These are phyloP conservation scores for Ustilago vetiveriae DNA, from an alignment of 1,284 basidiomycete species.

Conservation along the genomic window DNA sequence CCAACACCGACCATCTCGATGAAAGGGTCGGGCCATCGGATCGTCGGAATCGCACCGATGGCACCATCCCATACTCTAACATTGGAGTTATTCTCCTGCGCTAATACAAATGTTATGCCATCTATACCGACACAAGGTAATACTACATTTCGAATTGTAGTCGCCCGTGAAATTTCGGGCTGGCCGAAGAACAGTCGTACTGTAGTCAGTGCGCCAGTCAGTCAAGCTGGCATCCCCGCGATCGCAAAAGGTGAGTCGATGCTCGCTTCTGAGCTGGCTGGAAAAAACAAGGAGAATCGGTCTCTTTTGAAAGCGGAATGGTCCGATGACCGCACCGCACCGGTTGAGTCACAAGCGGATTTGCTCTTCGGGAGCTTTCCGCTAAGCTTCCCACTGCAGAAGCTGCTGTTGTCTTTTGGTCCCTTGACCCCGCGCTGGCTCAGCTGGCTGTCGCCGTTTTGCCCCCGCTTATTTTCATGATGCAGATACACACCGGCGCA, in stretches of 20 bases:
- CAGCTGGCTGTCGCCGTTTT: not conserved
- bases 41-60: constrained; percentile 7
- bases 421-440: not conserved
- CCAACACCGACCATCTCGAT: not conserved
- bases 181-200: not conserved
- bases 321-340: constrained; percentile 10
- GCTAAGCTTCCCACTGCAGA: not conserved
- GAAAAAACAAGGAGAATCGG: too few species aligned
- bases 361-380: constrained; percentile 12
- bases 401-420: not conserved
- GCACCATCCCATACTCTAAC: not conserved
- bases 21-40: constrained; percentile 11
- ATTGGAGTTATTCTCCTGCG: too few species aligned
- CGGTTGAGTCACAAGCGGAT: not conserved
- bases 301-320: constrained; percentile 27
- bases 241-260: constrained; percentile 11
- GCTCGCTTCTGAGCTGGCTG: not conserved
- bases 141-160: too few species aligned
- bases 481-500: too few species aligned
- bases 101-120: too few species aligned
- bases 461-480: too few species aligned
- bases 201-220: not conserved
- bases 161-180: constrained; percentile 3
- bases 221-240: constrained; percentile 4
- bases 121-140: too few species aligned